Conservation (phyloP, 2,329 filamentous ascomycete genomes). For the Parafenestella ontariensis region DNA sequence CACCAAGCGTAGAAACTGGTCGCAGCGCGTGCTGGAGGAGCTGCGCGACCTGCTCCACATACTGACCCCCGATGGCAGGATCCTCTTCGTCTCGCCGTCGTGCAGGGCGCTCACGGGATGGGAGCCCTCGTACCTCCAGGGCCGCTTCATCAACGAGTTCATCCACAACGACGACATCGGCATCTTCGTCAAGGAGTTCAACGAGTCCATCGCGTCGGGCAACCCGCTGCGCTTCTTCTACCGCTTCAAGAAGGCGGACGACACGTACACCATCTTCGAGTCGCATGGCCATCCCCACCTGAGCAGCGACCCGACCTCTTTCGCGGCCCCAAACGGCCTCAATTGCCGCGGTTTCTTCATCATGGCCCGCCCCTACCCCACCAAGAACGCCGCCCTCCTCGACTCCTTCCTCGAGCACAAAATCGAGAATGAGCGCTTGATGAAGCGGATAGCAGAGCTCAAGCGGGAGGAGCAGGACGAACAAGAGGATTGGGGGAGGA, state of each 20-base stretch:
- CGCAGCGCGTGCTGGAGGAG: slow-evolving; percentile 86
- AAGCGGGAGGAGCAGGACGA: slow-evolving; percentile 87
- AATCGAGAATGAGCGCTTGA: slow-evolving; percentile 89
- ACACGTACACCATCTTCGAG: slow-evolving; percentile 81
- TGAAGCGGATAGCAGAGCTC: slow-evolving; percentile 82
- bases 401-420: slow-evolving; percentile 97
- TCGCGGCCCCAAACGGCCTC: slow-evolving; percentile 63
- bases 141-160: slow-evolving; percentile 78
- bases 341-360: slow-evolving; percentile 92
- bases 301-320: slow-evolving; percentile 70
- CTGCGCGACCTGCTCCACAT: slow-evolving; percentile 89
- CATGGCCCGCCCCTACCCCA: slow-evolving; percentile 89
- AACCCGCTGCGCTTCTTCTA: slow-evolving; percentile 84
- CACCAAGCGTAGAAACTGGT: slow-evolving; percentile 77
- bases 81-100: slow-evolving; percentile 86
- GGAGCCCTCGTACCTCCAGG: slow-evolving; percentile 71
- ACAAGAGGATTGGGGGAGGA: slow-evolving; percentile 68
- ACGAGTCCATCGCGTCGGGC: slow-evolving; percentile 85
- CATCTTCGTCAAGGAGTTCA: slow-evolving; percentile 85
- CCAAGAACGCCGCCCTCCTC: slow-evolving; percentile 81
- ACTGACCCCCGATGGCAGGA: slow-evolving; percentile 80
- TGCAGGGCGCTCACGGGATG: slow-evolving; percentile 78
- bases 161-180: slow-evolving; percentile 86
- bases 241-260: slow-evolving; percentile 78
- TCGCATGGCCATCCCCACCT: slow-evolving; percentile 93